Evolutionary conservation across 1,139 yeast species (phyloP).

Genomic region (Saccharomyces hybrid): DNA sequence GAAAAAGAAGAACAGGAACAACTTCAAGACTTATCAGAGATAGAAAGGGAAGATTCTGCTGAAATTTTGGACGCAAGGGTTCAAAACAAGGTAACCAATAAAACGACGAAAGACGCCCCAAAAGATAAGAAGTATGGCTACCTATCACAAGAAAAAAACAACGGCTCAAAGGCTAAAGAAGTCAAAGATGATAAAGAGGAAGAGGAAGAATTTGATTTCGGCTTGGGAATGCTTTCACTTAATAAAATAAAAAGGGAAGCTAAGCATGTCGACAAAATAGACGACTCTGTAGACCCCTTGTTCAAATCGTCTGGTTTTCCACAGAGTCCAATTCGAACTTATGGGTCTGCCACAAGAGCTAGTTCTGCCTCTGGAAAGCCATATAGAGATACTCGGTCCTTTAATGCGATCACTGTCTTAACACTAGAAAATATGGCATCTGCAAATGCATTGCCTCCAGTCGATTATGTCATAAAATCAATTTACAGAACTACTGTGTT

Average conservation of each 20-base stretch:
- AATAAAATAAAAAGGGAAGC: slow-evolving; percentile 23
- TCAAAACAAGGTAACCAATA: slow-evolving; percentile 13
- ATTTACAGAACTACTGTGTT: slow-evolving; percentile 55
- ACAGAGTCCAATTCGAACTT: slow-evolving; percentile 7
- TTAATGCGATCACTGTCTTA: slow-evolving; percentile 19
- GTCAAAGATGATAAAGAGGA: background rate
- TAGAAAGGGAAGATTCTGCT: slow-evolving; percentile 5
- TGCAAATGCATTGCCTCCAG: slow-evolving; percentile 46
- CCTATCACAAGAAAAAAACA: slow-evolving; percentile 1
- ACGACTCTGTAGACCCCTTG: slow-evolving; percentile 30
- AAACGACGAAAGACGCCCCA: slow-evolving; percentile 16
- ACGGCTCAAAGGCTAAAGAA: background rate
- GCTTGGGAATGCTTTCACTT: slow-evolving; percentile 25
- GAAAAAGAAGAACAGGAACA: slow-evolving; percentile 14
- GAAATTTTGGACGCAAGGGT: slow-evolving; percentile 13
- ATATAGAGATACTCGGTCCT: slow-evolving; percentile 10
- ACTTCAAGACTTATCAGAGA: slow-evolving; percentile 9
- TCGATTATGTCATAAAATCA: slow-evolving; percentile 47
- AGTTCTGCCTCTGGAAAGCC: slow-evolving; percentile 6
- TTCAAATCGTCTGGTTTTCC: slow-evolving; percentile 12
- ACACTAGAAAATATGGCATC: slow-evolving; percentile 50
- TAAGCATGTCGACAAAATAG: slow-evolving; percentile 17
- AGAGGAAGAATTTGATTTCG: slow-evolving; percentile 21
- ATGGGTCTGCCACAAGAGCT: slow-evolving; percentile 4
- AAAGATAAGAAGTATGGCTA: background rate